A percentile compares a stretch with the other conserved stretches of the same genome.
These are phyloP conservation scores for Pisolithus tinctorius DNA, from an alignment of 768 basidiomycete genomes.

Conservation along the genomic window DNA sequence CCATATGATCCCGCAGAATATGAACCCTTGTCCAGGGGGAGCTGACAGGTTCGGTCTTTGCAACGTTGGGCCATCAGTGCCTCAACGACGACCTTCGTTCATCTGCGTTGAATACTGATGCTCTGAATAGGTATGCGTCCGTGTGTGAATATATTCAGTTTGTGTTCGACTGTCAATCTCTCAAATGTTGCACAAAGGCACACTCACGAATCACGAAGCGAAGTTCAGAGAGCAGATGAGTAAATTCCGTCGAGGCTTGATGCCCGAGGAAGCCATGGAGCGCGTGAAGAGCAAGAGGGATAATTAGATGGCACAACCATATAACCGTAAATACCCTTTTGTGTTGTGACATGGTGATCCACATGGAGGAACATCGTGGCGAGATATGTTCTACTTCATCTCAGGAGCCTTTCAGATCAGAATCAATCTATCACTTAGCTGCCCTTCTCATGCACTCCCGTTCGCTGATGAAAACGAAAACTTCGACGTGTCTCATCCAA, in stretches of 20 bases:
- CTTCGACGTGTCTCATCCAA: not conserved
- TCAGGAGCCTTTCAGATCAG: not conserved
- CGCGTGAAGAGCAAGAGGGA: not conserved
- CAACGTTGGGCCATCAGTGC: not conserved
- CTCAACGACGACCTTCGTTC: not conserved
- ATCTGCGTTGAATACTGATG: not conserved
- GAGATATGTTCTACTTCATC: not conserved
- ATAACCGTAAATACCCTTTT: not conserved
- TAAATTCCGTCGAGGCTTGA: not conserved
- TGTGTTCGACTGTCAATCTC: not conserved
- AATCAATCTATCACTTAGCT: not conserved
- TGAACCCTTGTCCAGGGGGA: not conserved
- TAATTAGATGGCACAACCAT: not conserved
- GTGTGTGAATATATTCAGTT: not conserved
- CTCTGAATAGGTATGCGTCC: not conserved
- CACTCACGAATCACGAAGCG: not conserved
- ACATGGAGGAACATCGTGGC: not conserved
- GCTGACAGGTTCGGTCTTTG: not conserved
- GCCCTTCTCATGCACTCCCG: not conserved
- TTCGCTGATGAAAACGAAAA: not conserved
- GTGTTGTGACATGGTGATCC: not conserved
- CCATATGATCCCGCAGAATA: not conserved
- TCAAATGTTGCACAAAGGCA: not conserved
- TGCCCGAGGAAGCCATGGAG: not conserved
- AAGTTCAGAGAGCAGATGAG: too few relatives aligned